Base-by-base conservation (phyloP, 176 grass and related monocot species). In the Rhynchospora pubera region DNA sequence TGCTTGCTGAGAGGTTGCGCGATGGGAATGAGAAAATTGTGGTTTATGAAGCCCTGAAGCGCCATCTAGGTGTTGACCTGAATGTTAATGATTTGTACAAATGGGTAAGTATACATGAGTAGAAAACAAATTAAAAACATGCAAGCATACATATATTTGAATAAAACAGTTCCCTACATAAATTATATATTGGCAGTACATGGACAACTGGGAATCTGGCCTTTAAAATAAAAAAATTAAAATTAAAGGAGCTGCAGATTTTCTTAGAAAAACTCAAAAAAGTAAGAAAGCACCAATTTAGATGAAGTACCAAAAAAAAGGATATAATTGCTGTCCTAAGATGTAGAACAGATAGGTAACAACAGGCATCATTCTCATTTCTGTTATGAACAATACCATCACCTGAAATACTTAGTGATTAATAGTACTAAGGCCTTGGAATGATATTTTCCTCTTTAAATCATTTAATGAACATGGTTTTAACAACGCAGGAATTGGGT, bases 1-100 rank as follows among this genome's bases (percentile, higher is more conserved):
- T 97, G 78, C 90, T 97, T 63, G 94, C 94, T 44, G 94, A 97
- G 85, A 94, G 94, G 72, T 89, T 97, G 83, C 85, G 94, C 61
- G 88, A 94, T 81, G 94, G 88, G 65, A 91, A 89, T 89, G 94
- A 97, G 70, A 97, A 97, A 85, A 32, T 9, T 73, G 88, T 94
- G 87, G 94, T 97, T 82, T 61, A 52, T 45, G 90, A 91, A 83
- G 89, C 85, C 65, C 87, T 97, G 85, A 90, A 97, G 81, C 80
- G 66, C 0, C 62, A 85, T 57, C 86, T 97, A 50, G 87, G 39
- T 88, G 90, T 89, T 71, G 87, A 92, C 87, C 81, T 94, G 72
- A 89, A 84, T 46, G 79, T 89, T 51, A 46, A 80, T 59, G 87
- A 91, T 68, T 84, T 97, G 55, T 97, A 94, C 71, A 85, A 89